Conservation (phyloP, 2,329 filamentous ascomycete species). For the Talaromyces funiculosus region DNA sequence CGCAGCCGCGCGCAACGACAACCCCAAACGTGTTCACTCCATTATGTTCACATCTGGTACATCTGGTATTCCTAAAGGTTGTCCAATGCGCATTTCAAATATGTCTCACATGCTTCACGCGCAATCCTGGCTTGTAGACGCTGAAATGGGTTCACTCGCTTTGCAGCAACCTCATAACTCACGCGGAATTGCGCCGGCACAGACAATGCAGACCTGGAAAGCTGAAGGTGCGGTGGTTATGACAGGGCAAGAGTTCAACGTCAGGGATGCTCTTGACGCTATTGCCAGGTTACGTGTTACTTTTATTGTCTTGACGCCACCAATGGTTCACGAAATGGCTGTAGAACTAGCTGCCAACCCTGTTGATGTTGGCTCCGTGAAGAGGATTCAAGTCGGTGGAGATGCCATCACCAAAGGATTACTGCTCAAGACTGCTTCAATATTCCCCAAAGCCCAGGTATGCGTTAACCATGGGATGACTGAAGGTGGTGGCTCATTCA, state of each 20-base stretch:
- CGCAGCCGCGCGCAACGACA: not conserved
- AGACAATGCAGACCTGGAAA: slow-evolving; percentile 1
- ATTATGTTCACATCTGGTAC: not conserved
- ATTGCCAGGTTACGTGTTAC: not conserved
- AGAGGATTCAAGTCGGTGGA: not conserved
- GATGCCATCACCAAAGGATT: not conserved
- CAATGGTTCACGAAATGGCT: not conserved
- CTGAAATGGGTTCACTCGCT: not conserved
- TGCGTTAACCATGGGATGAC: not conserved
- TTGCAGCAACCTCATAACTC: not conserved
- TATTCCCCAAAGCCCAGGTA: not conserved
- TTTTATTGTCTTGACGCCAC: not conserved
- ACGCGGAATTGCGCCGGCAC: not conserved
- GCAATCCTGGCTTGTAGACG: not conserved
- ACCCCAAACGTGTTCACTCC: not conserved
- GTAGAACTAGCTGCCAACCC: not conserved
- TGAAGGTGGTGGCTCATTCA: not conserved
- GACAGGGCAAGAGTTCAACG: not conserved
- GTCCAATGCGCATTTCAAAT: not conserved
- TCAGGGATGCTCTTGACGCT: not conserved
- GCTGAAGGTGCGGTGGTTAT: not conserved
- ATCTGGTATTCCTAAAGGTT: not conserved
- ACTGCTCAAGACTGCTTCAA: not conserved
- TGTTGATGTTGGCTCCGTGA: not conserved
- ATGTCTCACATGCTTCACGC: not conserved